Percentiles rank a stretch among this genome's conserved stretches.
Evolutionary conservation across 1,139 yeast genomes (phyloP).

Genomic region (Suhomyces terraborum): DNA sequence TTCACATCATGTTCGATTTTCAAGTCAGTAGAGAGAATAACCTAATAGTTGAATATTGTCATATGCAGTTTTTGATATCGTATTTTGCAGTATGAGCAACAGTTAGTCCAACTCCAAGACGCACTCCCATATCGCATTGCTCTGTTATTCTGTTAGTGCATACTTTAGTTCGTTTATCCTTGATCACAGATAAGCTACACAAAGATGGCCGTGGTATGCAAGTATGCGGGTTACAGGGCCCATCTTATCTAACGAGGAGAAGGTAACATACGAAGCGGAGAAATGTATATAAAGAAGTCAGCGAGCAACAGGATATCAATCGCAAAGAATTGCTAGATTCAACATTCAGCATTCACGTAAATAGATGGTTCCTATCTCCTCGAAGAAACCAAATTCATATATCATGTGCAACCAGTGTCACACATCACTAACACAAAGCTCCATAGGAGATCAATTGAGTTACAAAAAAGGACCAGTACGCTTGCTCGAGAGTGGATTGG

Average conservation of each 20-base stretch:
- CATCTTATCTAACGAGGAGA: not conserved
- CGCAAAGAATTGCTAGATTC: not conserved
- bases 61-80: too few relatives aligned
- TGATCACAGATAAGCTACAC: too few relatives aligned
- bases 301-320: too few relatives aligned
- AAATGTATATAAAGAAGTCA: not conserved
- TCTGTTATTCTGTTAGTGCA: not conserved
- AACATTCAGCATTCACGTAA: not conserved
- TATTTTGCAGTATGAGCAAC: too few relatives aligned
- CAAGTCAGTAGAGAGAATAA: too few relatives aligned
- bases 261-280: not conserved
- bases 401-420: slow-evolving; percentile 20
- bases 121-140: too few relatives aligned
- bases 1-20: too few relatives aligned
- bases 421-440: slow-evolving; percentile 12
- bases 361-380: not conserved
- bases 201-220: not conserved
- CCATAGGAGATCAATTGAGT: not conserved
- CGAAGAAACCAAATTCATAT: not conserved
- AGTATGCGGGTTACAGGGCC: not conserved
- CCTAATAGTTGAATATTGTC: too few relatives aligned
- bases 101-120: too few relatives aligned
- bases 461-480: slow-evolving; percentile 8
- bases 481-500: slow-evolving; percentile 9
- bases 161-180: too few relatives aligned